Base-by-base conservation (phyloP, 805 yeast genomes). In the Sporopachydermia quercuum region DNA sequence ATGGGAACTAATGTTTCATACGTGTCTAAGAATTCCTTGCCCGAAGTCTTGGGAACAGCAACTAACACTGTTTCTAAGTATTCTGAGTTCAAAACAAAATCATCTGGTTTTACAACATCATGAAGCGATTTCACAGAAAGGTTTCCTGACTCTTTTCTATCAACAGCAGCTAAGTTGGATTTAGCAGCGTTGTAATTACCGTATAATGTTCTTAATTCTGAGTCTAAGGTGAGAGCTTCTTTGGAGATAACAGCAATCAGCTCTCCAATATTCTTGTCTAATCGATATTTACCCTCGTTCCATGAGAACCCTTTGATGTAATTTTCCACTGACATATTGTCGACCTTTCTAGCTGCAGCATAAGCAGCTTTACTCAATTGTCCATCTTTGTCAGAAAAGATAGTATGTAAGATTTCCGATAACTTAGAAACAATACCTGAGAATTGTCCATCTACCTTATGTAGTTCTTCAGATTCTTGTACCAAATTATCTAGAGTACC, bases 401-500 rank as follows among this genome's bases (percentile, higher is more conserved):
- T 56, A 19, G 67, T 61, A 15, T 61, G 53, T 43, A 87, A 65
- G 16, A 84, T 72, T 49, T 91, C 99, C 40, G 80, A 68, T 19
- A 80, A 74, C 58, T 93, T 93, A 17, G 63, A 55, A 11, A 86
- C 74, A 4, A 91, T 71, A 5, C 66, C 61, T 35, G 70, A 71
- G 54, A 89, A 68, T 58, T 84, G 91, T n/a, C 64, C 63, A 60
- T 91, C 99, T 41, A 78, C 63, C 56, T 85, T 87, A 35, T 73
- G 63, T 42, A 91, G 69, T 53, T 89, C 97, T 52, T 91, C 98
- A 56, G 87, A 76, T 60, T 87, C 87, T 50, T 80, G 76, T 40
- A 91, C 93, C 44, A 91, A 69, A 19, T 86, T 78, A 60, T 91
- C 99, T 54, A 91, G 70, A 8, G 97, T 87, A 18, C 96, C 96